Conservation (phyloP, 768 basidiomycete species). For the Hygrophorus pudorinus region DNA sequence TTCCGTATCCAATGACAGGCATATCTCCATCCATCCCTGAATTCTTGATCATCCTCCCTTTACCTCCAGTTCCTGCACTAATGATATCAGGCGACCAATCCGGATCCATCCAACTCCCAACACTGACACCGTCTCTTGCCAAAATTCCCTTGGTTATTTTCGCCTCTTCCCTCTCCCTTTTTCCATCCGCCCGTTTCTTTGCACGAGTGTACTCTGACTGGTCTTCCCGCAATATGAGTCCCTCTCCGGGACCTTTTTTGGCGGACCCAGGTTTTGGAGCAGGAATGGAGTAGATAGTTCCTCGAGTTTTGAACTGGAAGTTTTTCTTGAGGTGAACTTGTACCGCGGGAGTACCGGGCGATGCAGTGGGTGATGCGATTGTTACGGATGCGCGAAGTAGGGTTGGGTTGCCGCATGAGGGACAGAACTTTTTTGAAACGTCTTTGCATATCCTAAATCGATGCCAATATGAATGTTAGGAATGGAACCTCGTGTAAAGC, state of each 20-base stretch:
- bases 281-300: constrained; percentile 89
- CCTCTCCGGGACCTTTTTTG: constrained; percentile 72
- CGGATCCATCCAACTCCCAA: constrained; percentile 89
- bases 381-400: constrained; percentile 89
- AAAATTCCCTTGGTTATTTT: constrained; percentile 58
- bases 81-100: constrained; percentile 88
- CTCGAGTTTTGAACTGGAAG: constrained; percentile 88
- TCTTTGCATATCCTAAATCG: constrained; percentile 84
- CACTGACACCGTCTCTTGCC: constrained; percentile 35
- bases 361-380: constrained; percentile 53
- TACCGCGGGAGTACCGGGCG: constrained; percentile 55
- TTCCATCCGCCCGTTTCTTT: constrained; percentile 64
- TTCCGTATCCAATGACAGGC: constrained; percentile 81
- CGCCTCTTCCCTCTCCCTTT: constrained; percentile 69
- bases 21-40: constrained; percentile 53
- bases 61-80: constrained; percentile 54
- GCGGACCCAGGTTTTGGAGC: constrained; percentile 82
- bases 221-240: constrained; percentile 87
- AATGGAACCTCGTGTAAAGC: background rate
- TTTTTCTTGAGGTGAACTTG: constrained; percentile 91
- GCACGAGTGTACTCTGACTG: constrained; percentile 82
- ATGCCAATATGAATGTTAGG: background rate
- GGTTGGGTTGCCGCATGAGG: constrained; percentile 91
- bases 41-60: constrained; percentile 47
- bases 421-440: constrained; percentile 90